These are phyloP conservation scores for Ophiostoma quercus DNA, from an alignment of 2,329 filamentous ascomycete species.

Conservation along the genomic window DNA sequence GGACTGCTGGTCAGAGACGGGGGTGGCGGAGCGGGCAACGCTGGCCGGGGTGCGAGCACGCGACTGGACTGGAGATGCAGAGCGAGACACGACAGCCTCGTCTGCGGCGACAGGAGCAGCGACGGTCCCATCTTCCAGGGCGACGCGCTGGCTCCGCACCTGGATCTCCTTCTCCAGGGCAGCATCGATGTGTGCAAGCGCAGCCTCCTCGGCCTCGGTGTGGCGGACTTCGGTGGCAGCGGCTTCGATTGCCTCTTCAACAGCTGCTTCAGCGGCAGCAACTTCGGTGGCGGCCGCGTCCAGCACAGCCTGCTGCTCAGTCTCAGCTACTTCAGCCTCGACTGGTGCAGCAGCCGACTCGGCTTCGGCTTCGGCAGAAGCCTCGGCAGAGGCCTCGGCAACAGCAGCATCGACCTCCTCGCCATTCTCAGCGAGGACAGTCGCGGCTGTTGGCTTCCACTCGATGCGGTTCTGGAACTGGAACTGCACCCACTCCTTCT, in stretches of 20 bases:
- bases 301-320: not conserved
- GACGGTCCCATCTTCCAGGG: conserved; percentile 41
- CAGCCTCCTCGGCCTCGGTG: conserved; percentile 43
- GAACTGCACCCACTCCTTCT: conserved; percentile 86
- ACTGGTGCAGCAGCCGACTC: not conserved
- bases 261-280: not conserved
- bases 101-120: conserved; percentile 39
- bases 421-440: conserved; percentile 47
- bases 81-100: conserved; percentile 36
- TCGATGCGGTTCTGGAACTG: conserved; percentile 84
- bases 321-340: not conserved
- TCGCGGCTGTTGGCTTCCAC: conserved; percentile 65
- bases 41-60: conserved; percentile 42
- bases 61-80: conserved; percentile 39
- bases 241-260: not conserved
- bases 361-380: conserved; percentile 22
- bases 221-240: conserved; percentile 2
- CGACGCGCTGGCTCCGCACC: conserved; percentile 44
- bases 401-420: conserved; percentile 28
- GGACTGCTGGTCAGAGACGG: conserved; percentile 58
- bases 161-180: conserved; percentile 75
- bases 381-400: conserved; percentile 31
- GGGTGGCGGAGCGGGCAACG: conserved; percentile 53
- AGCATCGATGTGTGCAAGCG: conserved; percentile 77
- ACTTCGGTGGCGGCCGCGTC: conserved; percentile 24